A percentile compares a stretch with the other conserved stretches of the same genome.
Evolutionary conservation across 768 basidiomycete species (phyloP).

Genomic region (Cyathus striatus): DNA sequence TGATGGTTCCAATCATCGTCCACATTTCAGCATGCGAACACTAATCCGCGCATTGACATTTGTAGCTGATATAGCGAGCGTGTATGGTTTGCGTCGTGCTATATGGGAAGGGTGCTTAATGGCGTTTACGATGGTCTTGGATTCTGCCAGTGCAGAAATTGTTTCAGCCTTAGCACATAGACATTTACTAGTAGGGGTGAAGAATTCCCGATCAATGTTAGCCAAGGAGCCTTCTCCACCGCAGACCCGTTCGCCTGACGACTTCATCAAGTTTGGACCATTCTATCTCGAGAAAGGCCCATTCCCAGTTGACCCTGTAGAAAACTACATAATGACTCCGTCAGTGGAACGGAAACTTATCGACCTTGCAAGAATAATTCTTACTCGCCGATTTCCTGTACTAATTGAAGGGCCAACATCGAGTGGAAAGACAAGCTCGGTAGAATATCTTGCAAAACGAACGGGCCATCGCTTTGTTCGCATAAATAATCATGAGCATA

Average conservation of each 20-base stretch:
- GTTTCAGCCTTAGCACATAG: slow-evolving; percentile 70
- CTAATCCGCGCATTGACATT: slow-evolving; percentile 87
- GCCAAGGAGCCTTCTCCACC: slow-evolving; percentile 61
- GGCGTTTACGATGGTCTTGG: slow-evolving; percentile 96
- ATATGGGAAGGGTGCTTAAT: slow-evolving; percentile 97
- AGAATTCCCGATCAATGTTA: slow-evolving; percentile 74
- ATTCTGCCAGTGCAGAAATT: slow-evolving; percentile 58
- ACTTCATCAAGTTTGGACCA: slow-evolving; percentile 81
- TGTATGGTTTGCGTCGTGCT: slow-evolving; percentile 78
- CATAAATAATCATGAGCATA: slow-evolving; percentile 99
- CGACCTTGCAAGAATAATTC: slow-evolving; percentile 87
- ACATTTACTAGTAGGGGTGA: slow-evolving; percentile 73
- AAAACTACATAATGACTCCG: slow-evolving; percentile 91
- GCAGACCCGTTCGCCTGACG: slow-evolving; percentile 35
- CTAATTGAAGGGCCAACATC: slow-evolving; percentile 98
- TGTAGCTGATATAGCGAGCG: slow-evolving; percentile 72
- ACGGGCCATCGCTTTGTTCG: slow-evolving; percentile 96
- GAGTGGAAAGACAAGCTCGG: slow-evolving; percentile 93
- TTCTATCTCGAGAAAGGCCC: slow-evolving; percentile 87
- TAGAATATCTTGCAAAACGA: slow-evolving; percentile 89
- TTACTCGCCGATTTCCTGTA: slow-evolving; percentile 87
- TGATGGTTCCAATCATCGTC: slow-evolving; percentile 88
- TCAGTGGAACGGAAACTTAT: slow-evolving; percentile 94
- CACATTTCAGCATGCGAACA: slow-evolving; percentile 97
- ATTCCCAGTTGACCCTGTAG: slow-evolving; percentile 51